Base-by-base conservation (phyloP, 2,329 filamentous ascomycete genomes). In the Colletotrichum tabaci region DNA sequence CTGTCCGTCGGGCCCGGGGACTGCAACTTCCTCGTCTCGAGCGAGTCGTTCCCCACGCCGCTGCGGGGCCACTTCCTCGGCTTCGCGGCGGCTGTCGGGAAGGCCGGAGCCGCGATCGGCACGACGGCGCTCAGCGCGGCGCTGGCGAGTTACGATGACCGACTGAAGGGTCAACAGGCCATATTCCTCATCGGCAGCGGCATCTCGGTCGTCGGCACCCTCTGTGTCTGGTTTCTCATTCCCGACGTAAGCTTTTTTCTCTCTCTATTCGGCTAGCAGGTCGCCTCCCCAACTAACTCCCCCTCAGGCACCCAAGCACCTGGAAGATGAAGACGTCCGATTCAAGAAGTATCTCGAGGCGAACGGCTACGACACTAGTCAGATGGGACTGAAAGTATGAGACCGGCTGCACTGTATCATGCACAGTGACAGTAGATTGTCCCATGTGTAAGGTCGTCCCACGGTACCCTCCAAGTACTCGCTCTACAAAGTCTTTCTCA, bases 61-160 rank as follows among this genome's bases (percentile, higher is more conserved):
- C 83, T 87, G 0, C 80, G 86, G 12, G 87, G 87, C 0, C 85
- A 84, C 15, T 86, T 85, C 65, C 86, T 87, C 44, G 86, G 86
- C 0, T 76, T 87, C 10, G 85, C 84, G 1, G 86, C 86, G 0
- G 87, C 85, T 0, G 75, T 88, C 13, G 86, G 86, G 0, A 88
- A 88, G 74, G 82, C 85, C 0, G 86, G 86, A 0, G 87, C 86
- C 0, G 87, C 86, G 0, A 77, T 88, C 9, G 87, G 86, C 0
- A 88, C 85, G 0, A 76, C 76, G 42, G 67, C 63, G 2, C n/a
- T 71, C n/a, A 62, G 67, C 16, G 67, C 49, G n/a, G 67, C 67
- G 9, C 63, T 71, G 40, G 63, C 63, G 3, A 67, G 63, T 0
- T 77, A 77, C 16, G 61, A 72, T 2, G 73, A 77, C 26, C 53